phyloP scores from a whole-genome alignment of 306 rosid genomes.

The Dalbergia cochinchinensis region DNA sequence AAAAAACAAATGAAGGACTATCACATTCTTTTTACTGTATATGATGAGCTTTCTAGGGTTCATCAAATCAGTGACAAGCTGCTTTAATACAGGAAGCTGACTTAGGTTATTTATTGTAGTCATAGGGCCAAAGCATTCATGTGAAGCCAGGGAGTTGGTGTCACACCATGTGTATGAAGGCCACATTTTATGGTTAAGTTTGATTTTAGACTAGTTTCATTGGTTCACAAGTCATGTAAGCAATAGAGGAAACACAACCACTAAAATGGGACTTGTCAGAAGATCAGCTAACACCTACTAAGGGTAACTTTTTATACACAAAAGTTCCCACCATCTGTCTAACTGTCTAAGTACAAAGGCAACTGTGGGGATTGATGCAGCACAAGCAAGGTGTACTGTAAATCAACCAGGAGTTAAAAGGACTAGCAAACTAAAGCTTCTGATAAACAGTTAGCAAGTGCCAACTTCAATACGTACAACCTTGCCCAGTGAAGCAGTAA shows the following conservation, averaged over 20 bases:
- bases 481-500: constrained; percentile 87
- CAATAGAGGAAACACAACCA: constrained; percentile 30
- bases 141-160: too few species aligned
- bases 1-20: constrained; percentile 46
- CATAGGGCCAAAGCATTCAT: constrained; percentile 40
- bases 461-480: constrained; percentile 59
- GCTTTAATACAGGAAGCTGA: constrained; percentile 27
- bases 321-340: constrained; percentile 23
- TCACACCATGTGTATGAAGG: too few species aligned
- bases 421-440: constrained; percentile 15
- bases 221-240: constrained; percentile 28
- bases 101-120: constrained; percentile 22
- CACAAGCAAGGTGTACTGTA: neutral
- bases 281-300: neutral
- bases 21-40: neutral
- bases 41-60: constrained; percentile 19
- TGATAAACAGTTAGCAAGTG: constrained; percentile 27
- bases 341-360: constrained; percentile 9
- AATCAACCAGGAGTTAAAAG: neutral
- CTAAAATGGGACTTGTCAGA: constrained; percentile 20
- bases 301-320: neutral
- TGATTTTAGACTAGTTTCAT: constrained; percentile 27
- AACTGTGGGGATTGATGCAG: constrained; percentile 24
- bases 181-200: neutral
- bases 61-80: constrained; percentile 32